A percentile compares a stretch with the other conserved stretches of the same genome.
These are phyloP conservation scores for Fusarium brevicatenulatum DNA, from an alignment of 2,329 filamentous ascomycete genomes.

Conservation along the genomic window DNA sequence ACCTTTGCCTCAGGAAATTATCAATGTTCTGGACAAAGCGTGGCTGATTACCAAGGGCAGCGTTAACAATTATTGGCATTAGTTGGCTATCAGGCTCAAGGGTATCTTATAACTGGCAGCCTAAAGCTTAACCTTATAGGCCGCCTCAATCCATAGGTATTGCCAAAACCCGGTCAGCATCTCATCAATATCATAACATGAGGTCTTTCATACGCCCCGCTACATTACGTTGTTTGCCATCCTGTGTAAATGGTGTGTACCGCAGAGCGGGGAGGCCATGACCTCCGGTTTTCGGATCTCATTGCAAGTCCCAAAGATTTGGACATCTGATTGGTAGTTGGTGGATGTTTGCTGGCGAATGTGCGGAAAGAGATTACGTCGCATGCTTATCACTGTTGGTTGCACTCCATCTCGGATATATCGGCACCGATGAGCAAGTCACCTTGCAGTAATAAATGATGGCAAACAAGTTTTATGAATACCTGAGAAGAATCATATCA, in stretches of 20 bases:
- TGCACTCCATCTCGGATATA: neutral
- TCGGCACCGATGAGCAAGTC: neutral
- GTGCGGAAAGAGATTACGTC: neutral
- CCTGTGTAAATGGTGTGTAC: neutral
- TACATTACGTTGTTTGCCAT: neutral
- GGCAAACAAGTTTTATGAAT: neutral
- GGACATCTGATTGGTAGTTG: neutral
- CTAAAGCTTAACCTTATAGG: too few species aligned
- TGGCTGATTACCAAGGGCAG: neutral
- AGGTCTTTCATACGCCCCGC: neutral
- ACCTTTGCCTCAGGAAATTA: slow-evolving; percentile 76
- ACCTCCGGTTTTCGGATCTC: neutral
- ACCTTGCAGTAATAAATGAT: neutral
- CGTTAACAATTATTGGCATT: slow-evolving; percentile 2
- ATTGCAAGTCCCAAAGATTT: neutral
- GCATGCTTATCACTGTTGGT: neutral
- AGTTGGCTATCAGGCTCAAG: too few species aligned
- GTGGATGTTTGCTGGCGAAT: neutral
- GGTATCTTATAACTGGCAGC: accelerated
- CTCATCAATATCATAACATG: neutral
- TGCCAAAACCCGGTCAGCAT: too few species aligned
- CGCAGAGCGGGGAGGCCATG: neutral
- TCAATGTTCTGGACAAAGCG: slow-evolving; percentile 55
- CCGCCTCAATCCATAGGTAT: too few species aligned
- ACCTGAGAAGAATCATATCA: neutral